Evolutionary conservation across 495 filamentous ascomycete species (phyloP), one percentile per base, ranked within the genome.

Genomic region (Daldinia bambusicola): DNA sequence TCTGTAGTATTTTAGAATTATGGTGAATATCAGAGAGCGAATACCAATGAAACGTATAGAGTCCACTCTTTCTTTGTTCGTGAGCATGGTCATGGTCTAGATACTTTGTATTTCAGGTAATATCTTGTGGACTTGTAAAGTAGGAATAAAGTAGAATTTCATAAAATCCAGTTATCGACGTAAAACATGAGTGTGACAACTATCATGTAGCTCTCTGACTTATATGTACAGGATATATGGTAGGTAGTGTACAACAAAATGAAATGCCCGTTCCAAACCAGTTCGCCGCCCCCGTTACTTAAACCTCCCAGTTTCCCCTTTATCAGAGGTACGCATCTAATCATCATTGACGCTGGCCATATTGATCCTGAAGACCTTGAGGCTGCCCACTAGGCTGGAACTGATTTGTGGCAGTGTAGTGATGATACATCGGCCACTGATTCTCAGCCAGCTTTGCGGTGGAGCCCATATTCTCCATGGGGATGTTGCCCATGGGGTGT

Each of bases 141-240:
- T 20, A 6, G 18, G 0, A 4, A 45, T 45, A 20, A 45, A 45
- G 41, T 45, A 45, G 18, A 45, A 20, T 18, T 45, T 45, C 16
- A 16, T 45, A 18, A 20, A 45, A 45, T 45, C 14, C 41, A 45
- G 16, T 16, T 20, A 45, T 16, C 16, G 16, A 20, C 41, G 41
- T 45, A 20, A 45, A 45, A 9, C 41, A 45, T 45, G n/a, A 45
- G 9, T 3, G 16, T 45, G 16, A 45, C 6, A 45, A 20, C 41
- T 45, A 45, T 20, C 8, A 6, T 8, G 6, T 9, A 18, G 16
- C 26, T 26, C 9, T 43, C n/a, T 45, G 4, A 16, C 9, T 16
- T 45, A 45, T 45, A 45, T 45, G 7, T 45, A 45, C 41, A 45
- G 16, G 41, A 45, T 18, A 45, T 45, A 45, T 26, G 18, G 18